Percentiles rank a stretch among this genome's conserved stretches.
Conservation (phyloP, 768 basidiomycete genomes). For the Guyanaporus albipodus region DNA sequence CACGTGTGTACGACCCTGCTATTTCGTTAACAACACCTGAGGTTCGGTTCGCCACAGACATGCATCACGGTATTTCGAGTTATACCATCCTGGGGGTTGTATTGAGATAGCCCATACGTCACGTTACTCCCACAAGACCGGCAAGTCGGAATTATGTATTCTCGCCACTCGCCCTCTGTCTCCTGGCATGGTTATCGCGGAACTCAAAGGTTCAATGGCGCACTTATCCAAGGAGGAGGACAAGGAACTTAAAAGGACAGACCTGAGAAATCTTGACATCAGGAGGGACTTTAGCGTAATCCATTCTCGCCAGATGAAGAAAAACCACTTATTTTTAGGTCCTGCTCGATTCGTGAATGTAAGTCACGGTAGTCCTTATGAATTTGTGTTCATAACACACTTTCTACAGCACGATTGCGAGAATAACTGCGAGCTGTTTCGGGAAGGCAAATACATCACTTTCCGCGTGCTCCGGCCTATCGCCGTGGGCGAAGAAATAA, state of each 20-base stretch:
- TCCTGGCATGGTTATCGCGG: conserved; percentile 72
- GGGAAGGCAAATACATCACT: conserved; percentile 85
- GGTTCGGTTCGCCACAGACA: conserved; percentile 49
- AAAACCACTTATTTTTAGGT: conserved; percentile 86
- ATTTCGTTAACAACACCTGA: conserved; percentile 26
- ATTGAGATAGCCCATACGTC: conserved; percentile 90
- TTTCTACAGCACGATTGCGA: conserved; percentile 78
- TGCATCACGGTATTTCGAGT: conserved; percentile 84
- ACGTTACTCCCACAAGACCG: conserved; percentile 80
- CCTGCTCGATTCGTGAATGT: conserved; percentile 93
- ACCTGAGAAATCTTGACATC: conserved; percentile 63
- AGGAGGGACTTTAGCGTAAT: conserved; percentile 89
- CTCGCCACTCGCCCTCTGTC: conserved; percentile 71
- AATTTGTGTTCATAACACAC: neutral
- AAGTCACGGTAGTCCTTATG: conserved; percentile 31
- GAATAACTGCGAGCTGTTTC: conserved; percentile 85
- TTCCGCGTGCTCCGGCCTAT: conserved; percentile 81
- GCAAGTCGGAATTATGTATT: conserved; percentile 86
- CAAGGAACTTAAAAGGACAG: conserved; percentile 79
- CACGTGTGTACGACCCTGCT: conserved; percentile 59
- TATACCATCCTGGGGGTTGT: conserved; percentile 76
- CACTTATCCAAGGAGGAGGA: conserved; percentile 84
- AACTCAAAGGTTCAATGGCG: conserved; percentile 89
- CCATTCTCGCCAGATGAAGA: conserved; percentile 88
- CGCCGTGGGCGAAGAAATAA: conserved; percentile 78